Evolutionary conservation across 2,329 filamentous ascomycete genomes (phyloP).

Genomic region (Fusarium abutilonis): DNA sequence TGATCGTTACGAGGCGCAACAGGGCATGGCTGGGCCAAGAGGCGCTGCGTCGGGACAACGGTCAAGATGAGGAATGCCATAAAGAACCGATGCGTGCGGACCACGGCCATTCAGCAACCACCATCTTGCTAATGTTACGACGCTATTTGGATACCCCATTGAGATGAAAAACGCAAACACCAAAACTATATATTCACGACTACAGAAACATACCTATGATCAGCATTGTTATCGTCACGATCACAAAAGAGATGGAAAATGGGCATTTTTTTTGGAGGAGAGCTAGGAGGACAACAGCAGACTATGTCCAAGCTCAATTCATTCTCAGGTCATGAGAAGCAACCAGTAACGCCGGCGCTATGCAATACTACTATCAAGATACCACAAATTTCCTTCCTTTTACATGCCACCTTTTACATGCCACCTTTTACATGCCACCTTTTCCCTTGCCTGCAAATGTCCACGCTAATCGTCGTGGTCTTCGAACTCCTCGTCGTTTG

Average conservation of each 20-base stretch:
- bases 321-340: conserved; percentile 34
- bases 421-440: conserved; percentile 17
- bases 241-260: conserved; percentile 34
- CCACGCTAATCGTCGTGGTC: conserved; percentile 46
- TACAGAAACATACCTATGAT: conserved; percentile 3
- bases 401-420: conserved; percentile 16
- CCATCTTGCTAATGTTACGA: conserved; percentile 6
- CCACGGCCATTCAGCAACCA: conserved; percentile 1
- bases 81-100: conserved; percentile 13
- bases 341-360: conserved; percentile 47
- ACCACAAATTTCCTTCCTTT: conserved; percentile 29
- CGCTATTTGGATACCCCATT: conserved; percentile 29
- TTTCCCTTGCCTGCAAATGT: conserved; percentile 8
- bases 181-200: conserved; percentile 5
- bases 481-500: conserved; percentile 66
- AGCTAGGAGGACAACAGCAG: conserved; percentile 18
- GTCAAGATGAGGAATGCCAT: conserved; percentile 16
- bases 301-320: conserved; percentile 29
- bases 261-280: background rate
- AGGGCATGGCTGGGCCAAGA: conserved; percentile 42
- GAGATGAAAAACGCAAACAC: conserved; percentile 11
- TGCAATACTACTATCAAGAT: conserved; percentile 42
- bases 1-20: conserved; percentile 63
- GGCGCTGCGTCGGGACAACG: conserved; percentile 34
- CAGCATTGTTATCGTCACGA: conserved; percentile 5